Conservation (phyloP, 495 filamentous ascomycete species). For the Neurospora discreta region DNA sequence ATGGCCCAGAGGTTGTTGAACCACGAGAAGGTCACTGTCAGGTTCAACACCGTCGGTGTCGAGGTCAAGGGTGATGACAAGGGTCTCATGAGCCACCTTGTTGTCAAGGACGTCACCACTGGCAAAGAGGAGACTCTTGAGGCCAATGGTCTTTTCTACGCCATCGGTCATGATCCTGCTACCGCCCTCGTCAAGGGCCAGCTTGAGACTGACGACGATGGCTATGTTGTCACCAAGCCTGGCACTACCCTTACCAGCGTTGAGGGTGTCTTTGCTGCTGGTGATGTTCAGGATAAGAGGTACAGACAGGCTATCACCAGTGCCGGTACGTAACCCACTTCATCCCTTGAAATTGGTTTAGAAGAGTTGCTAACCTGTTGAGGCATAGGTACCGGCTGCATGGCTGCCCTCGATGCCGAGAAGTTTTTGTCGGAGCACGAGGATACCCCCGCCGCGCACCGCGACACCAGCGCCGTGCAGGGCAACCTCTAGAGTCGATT, state of each 20-base stretch:
- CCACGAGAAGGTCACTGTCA: constrained; percentile 81
- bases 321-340: constrained; percentile 56
- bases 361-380: constrained; percentile 22
- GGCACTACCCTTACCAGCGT: constrained; percentile 82
- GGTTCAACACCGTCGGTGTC: constrained; percentile 68
- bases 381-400: constrained; percentile 70
- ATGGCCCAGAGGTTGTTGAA: constrained; percentile 78
- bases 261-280: constrained; percentile 90
- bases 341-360: neutral
- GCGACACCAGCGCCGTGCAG: constrained; percentile 6
- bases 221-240: constrained; percentile 79
- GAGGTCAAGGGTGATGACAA: constrained; percentile 78
- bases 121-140: constrained; percentile 71
- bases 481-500: constrained; percentile 19
- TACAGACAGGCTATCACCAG: constrained; percentile 97
- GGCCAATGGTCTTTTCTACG: constrained; percentile 94
- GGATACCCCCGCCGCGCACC: constrained; percentile 28
- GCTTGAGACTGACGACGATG: constrained; percentile 72
- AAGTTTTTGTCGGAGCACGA: constrained; percentile 76
- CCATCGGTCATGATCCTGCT: constrained; percentile 92
- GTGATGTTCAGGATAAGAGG: constrained; percentile 96
- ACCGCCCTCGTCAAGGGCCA: constrained; percentile 79
- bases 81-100: constrained; percentile 76
- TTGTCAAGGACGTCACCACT: constrained; percentile 65
- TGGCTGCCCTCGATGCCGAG: constrained; percentile 91